Evolutionary conservation across 108 stramenopile species (phyloP).

Genomic region (Conticribra guillardii): DNA sequence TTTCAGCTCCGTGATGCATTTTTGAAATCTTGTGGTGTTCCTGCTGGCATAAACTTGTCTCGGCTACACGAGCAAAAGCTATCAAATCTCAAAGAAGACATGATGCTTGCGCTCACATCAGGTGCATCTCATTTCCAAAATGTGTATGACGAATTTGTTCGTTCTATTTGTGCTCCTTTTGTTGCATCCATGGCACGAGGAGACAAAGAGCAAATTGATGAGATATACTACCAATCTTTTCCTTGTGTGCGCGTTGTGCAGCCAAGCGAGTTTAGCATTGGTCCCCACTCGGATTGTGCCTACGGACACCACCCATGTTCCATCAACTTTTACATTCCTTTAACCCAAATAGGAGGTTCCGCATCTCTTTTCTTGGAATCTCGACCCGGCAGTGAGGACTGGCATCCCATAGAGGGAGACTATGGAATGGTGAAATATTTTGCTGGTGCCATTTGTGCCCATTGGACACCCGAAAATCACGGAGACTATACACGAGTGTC

Average conservation of each 20-base stretch:
- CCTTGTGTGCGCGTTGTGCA: conserved; percentile 71
- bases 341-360: conserved; percentile 55
- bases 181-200: conserved; percentile 15
- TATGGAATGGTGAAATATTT: conserved; percentile 57
- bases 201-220: conserved; percentile 12
- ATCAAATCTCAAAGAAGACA: conserved; percentile 39
- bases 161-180: conserved; percentile 52
- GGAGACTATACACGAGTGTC: conserved; percentile 58
- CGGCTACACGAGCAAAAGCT: conserved; percentile 26
- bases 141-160: conserved; percentile 59
- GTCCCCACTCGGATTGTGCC: conserved; percentile 67
- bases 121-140: conserved; percentile 40
- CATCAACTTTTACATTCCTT: conserved; percentile 64
- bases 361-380: conserved; percentile 65
- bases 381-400: conserved; percentile 60
- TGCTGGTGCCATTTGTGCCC: conserved; percentile 63
- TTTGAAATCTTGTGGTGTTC: conserved; percentile 25
- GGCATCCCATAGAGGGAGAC: conserved; percentile 59
- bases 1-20: conserved; percentile 43
- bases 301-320: conserved; percentile 77
- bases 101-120: conserved; percentile 38
- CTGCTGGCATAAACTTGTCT: conserved; percentile 44
- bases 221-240: conserved; percentile 73
- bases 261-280: conserved; percentile 74
- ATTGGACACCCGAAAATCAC: conserved; percentile 74